Conservation (phyloP, 805 yeast genomes). For the Candida anglica region DNA sequence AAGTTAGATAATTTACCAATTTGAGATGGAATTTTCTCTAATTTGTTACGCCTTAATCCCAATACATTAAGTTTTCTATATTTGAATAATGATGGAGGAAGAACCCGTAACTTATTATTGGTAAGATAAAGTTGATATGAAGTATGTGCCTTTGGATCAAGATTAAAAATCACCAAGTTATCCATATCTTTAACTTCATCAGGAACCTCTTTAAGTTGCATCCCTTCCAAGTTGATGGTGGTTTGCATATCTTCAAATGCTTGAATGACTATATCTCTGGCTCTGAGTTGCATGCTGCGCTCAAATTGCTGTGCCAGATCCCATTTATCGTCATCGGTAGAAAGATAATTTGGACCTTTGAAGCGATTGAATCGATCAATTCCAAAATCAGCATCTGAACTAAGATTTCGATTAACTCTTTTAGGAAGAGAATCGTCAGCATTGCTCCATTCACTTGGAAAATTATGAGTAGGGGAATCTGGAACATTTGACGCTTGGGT, state of each 20-base stretch:
- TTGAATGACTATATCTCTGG: conserved; percentile 38
- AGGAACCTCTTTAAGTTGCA: conserved; percentile 48
- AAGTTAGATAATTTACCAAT: conserved; percentile 38
- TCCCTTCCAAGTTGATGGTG: conserved; percentile 43
- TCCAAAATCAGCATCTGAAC: conserved; percentile 46
- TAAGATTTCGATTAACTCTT: conserved; percentile 6
- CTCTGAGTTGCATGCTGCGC: conserved; percentile 18
- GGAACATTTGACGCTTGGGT: conserved; percentile 8
- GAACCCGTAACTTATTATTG: conserved; percentile 43
- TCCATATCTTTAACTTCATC: conserved; percentile 56
- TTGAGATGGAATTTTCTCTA: conserved; percentile 45
- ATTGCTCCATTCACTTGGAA: neutral
- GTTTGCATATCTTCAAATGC: conserved; percentile 47
- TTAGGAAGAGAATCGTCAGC: neutral
- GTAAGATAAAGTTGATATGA: conserved; percentile 48
- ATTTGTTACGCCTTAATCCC: conserved; percentile 47
- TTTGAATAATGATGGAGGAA: conserved; percentile 50
- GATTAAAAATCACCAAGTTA: conserved; percentile 44
- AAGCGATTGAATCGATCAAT: conserved; percentile 46
- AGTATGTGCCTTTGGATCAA: conserved; percentile 14
- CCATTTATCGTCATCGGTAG: conserved; percentile 3
- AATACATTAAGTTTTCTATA: conserved; percentile 48
- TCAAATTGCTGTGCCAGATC: neutral
- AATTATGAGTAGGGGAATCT: conserved; percentile 1
- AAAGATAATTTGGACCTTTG: conserved; percentile 14